A percentile compares a stretch with the other conserved stretches of the same genome.
These are phyloP conservation scores for Aspergillus fijiensis DNA, from an alignment of 2,329 filamentous ascomycete species.

Conservation along the genomic window DNA sequence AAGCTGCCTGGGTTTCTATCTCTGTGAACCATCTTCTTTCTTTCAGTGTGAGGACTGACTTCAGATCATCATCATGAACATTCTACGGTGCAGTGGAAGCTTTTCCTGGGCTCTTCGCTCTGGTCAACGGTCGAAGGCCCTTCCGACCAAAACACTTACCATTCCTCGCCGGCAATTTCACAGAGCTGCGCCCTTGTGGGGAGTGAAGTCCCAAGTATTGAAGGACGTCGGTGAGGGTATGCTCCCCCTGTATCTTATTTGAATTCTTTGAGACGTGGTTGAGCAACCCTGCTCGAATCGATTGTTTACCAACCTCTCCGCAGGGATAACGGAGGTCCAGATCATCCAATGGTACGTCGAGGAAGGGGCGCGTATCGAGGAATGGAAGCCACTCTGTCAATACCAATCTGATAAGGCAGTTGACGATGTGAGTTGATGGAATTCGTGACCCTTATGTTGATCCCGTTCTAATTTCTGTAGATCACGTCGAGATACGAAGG, in stretches of 20 bases:
- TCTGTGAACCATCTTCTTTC: constrained; percentile 1
- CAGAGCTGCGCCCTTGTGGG: constrained; percentile 33
- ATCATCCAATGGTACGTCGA: constrained; percentile 99
- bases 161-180: constrained; percentile 37
- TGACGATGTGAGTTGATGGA: constrained; percentile 50
- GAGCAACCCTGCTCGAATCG: background rate
- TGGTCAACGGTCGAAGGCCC: constrained; percentile 24
- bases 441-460: background rate
- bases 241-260: background rate
- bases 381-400: constrained; percentile 97
- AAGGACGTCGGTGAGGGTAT: constrained; percentile 47
- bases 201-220: constrained; percentile 40
- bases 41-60: constrained; percentile 1
- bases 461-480: constrained; percentile 53
- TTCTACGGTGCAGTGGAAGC: constrained; percentile 32
- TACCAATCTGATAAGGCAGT: constrained; percentile 96
- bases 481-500: constrained; percentile 96
- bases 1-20: constrained; percentile 4
- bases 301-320: constrained; percentile 19
- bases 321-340: constrained; percentile 96
- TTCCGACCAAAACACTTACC: constrained; percentile 26
- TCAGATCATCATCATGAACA: constrained; percentile 27
- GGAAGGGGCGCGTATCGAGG: constrained; percentile 90
- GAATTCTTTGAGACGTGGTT: background rate
- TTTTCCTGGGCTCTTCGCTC: constrained; percentile 29